A percentile compares a stretch with the other conserved stretches of the same genome.
phyloP scores from a whole-genome alignment of 2,329 filamentous ascomycete genomes.

The Diaporthe sp. region DNA sequence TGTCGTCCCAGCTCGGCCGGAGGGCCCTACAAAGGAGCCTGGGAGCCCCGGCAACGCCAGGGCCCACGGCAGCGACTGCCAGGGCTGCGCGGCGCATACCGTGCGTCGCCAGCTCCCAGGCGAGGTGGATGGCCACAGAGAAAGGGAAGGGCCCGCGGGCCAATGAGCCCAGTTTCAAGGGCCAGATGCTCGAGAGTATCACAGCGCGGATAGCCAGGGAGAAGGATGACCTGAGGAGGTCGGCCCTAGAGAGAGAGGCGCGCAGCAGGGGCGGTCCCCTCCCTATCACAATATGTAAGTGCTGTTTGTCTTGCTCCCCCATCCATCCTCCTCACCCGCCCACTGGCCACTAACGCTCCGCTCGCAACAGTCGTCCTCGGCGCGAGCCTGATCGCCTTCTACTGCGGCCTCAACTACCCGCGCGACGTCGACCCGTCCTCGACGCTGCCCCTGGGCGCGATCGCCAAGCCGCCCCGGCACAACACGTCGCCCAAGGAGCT shows the following conservation, averaged over 20 bases:
- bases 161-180: constrained; percentile 57
- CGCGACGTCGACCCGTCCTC: constrained; percentile 66
- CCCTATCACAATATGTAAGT: constrained; percentile 62
- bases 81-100: constrained; percentile 25
- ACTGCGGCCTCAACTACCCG: constrained; percentile 68
- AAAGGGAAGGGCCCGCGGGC: constrained; percentile 3
- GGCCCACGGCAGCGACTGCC: constrained; percentile 1
- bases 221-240: constrained; percentile 59
- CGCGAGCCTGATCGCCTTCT: constrained; percentile 68
- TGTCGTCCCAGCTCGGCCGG: constrained; percentile 41
- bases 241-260: constrained; percentile 56
- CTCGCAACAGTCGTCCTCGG: constrained; percentile 63
- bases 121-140: constrained; percentile 39
- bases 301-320: background rate
- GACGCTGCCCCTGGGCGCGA: constrained; percentile 69
- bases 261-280: constrained; percentile 56
- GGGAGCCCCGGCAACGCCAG: constrained; percentile 4
- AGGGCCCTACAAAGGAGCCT: constrained; percentile 36
- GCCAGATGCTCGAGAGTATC: constrained; percentile 68
- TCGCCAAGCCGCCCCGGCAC: constrained; percentile 64
- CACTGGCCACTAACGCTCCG: constrained; percentile 30
- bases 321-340: background rate
- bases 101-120: constrained; percentile 7
- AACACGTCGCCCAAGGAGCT: constrained; percentile 73
- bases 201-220: constrained; percentile 63